Base-by-base conservation (phyloP, 257 asterid genomes). In the Solanum pinnatisectum region DNA sequence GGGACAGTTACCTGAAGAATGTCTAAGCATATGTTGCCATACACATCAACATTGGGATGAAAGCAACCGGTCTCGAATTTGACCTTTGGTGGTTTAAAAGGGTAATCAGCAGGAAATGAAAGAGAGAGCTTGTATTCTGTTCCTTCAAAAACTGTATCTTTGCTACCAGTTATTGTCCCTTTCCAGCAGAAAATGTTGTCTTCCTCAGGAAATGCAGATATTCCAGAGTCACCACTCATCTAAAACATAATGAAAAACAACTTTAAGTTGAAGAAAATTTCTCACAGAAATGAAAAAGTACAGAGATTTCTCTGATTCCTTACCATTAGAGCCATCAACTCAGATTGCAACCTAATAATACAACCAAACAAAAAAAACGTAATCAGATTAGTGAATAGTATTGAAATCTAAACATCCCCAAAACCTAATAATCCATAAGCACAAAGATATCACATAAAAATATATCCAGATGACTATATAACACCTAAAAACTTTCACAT, bases 271-370 rank as follows among this genome's bases (percentile, higher is more conserved):
- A 10, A 71, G 59, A 23, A 23, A 27, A 63, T 4, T 10, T 35
- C 14, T 13, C 7, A 20, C 22, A 25, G 74, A 83, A 20, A 16
- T 49, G 14, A 3, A 15, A 15, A 20, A 23, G 40, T 33, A 39
- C 4, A 12, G 60, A 30, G 6, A 23, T 33, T 35, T 18, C 35
- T 44, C 22, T 10, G 63, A 70, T 25, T 90, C 86, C 94, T 93
- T 84, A 97, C 99, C 99, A 97, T 97, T 40, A 97, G 88, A 37
- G 99, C 97, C 99, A 97, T 95, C 73, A 97, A 93, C 90, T 97
- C 99, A 9, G 97, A 94, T 49, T 96, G 99, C 93, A 97, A 89
- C 94, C 99, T 97, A 94, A 89, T 39, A 85, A 52, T 81, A 68
- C 39, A 83, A 44, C 87, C 71, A 88, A 11, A 73, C 60, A 25